Conservation (phyloP, 805 yeast species). For the Yamadazyma endophytica region DNA sequence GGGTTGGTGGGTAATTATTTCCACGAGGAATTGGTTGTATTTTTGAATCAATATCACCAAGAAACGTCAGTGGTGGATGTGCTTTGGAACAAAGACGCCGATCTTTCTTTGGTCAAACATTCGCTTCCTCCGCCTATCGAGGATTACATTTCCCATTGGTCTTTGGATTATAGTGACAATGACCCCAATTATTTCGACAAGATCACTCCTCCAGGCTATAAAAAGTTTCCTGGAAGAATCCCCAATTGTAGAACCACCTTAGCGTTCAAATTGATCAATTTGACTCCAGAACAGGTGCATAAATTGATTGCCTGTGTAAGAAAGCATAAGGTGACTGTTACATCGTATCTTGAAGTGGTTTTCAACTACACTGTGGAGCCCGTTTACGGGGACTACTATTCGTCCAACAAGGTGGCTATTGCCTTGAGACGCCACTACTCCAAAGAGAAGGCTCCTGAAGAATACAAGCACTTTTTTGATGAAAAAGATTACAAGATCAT, state of each 20-base stretch:
- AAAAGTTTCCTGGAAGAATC: slow-evolving; percentile 10
- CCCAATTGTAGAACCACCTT: slow-evolving; percentile 3
- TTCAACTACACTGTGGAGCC: slow-evolving; percentile 26
- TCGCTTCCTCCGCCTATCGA: slow-evolving; percentile 36
- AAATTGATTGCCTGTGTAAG: slow-evolving; percentile 24
- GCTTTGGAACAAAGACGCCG: slow-evolving; percentile 20
- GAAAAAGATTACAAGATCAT: slow-evolving; percentile 20
- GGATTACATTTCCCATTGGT: slow-evolving; percentile 20
- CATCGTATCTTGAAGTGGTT: slow-evolving; percentile 25
- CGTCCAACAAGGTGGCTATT: slow-evolving; percentile 26
- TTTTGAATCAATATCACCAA: slow-evolving; percentile 11
- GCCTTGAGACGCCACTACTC: slow-evolving; percentile 26
- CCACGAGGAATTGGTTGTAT: slow-evolving; percentile 30
- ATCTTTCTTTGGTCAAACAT: slow-evolving; percentile 15
- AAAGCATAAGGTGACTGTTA: slow-evolving; percentile 25
- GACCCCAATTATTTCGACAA: slow-evolving; percentile 7
- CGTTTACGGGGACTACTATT: slow-evolving; percentile 21
- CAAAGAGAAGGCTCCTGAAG: slow-evolving; percentile 8
- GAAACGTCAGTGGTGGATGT: slow-evolving; percentile 9
- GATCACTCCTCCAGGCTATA: slow-evolving; percentile 4
- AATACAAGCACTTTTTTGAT: slow-evolving; percentile 15
- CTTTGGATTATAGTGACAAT: slow-evolving; percentile 21
- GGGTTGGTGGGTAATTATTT: slow-evolving; percentile 31
- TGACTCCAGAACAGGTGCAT: slow-evolving; percentile 20
- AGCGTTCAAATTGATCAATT: slow-evolving; percentile 15